Percentiles rank a stretch among this genome's conserved stretches.
These are phyloP conservation scores for Aspergillus proliferans DNA, from an alignment of 2,329 filamentous ascomycete species.

Conservation along the genomic window DNA sequence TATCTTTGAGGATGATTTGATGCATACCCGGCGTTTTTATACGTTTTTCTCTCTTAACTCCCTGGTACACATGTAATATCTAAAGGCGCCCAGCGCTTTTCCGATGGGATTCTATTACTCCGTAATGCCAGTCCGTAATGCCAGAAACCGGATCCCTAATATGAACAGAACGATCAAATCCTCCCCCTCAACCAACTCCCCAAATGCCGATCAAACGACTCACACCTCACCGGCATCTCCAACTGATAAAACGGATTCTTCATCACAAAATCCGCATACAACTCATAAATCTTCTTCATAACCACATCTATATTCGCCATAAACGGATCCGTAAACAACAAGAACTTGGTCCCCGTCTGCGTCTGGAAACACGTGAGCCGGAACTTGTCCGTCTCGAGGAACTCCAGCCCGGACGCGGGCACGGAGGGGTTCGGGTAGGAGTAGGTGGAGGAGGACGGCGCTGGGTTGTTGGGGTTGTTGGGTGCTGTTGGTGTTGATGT, in stretches of 20 bases:
- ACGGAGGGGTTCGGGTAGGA: constrained; percentile 27
- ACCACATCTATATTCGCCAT: constrained; percentile 79
- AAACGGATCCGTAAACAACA: constrained; percentile 86
- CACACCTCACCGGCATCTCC: constrained; percentile 94
- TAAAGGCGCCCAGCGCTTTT: constrained; percentile 8
- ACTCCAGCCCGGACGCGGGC: constrained; percentile 66
- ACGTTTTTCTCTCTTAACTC: constrained; percentile 13
- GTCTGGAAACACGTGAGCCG: constrained; percentile 95
- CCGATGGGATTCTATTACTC: background rate
- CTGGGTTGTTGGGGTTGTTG: background rate
- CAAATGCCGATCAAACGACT: constrained; percentile 86
- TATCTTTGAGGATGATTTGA: constrained; percentile 22
- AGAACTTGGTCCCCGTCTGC: constrained; percentile 87
- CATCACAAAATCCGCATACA: constrained; percentile 97
- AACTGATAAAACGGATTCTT: constrained; percentile 99
- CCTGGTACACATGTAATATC: constrained; percentile 11
- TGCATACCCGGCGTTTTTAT: constrained; percentile 35
- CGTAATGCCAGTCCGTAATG: too few relatives aligned
- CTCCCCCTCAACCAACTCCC: constrained; percentile 67
- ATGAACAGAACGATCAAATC: constrained; percentile 30
- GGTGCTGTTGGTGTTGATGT: constrained; percentile 1
- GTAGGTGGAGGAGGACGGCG: constrained; percentile 19
- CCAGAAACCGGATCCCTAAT: too few relatives aligned
- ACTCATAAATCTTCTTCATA: constrained; percentile 79
- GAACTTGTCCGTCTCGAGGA: constrained; percentile 90